These are phyloP conservation scores for Viridothelium virens DNA, from an alignment of 495 filamentous ascomycete species.

Conservation along the genomic window DNA sequence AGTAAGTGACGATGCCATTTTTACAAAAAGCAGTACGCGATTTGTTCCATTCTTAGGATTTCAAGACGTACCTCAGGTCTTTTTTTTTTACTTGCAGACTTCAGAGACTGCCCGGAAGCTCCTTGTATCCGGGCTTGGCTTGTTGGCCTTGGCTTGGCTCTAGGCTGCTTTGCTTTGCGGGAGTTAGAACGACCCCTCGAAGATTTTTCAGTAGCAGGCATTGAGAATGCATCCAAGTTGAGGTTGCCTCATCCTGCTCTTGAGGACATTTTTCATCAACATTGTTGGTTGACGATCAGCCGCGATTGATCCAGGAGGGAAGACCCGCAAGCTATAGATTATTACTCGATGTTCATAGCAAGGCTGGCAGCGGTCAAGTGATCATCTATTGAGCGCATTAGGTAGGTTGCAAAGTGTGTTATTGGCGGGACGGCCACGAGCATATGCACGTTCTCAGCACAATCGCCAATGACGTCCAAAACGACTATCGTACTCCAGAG, in stretches of 20 bases:
- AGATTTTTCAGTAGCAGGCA: background rate
- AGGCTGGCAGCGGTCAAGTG: background rate
- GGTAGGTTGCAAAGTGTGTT: background rate
- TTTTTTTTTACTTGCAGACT: background rate
- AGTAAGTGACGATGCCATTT: background rate
- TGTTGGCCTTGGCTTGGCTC: background rate
- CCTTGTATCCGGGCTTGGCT: background rate
- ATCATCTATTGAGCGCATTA: background rate
- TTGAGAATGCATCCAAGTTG: background rate
- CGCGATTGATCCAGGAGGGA: background rate
- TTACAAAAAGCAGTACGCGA: background rate
- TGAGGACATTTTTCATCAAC: background rate
- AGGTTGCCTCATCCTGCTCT: constrained; percentile 1
- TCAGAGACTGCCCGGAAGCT: background rate
- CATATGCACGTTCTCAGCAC: background rate
- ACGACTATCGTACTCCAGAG: no score
- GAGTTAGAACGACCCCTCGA: background rate
- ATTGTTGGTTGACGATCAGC: background rate
- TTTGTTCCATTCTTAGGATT: background rate
- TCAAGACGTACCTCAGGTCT: background rate
- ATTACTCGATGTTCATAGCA: background rate
- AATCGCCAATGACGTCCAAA: background rate
- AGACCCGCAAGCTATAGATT: background rate
- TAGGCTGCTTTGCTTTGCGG: background rate
- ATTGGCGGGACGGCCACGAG: background rate